Evolutionary conservation across 768 basidiomycete species (phyloP).

Genomic region (Boletus rubropictus): DNA sequence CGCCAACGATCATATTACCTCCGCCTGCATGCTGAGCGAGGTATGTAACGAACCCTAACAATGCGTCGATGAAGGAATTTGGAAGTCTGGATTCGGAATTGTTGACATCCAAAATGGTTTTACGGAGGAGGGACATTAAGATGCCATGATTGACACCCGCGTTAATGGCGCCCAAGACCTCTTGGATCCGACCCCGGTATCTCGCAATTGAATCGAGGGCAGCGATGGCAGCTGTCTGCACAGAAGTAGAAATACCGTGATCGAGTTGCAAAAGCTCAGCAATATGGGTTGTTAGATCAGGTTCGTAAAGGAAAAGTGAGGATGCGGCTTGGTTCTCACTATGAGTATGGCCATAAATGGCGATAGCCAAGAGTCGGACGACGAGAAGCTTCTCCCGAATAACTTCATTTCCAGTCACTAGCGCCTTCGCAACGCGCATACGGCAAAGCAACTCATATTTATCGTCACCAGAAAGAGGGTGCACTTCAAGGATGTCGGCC

Average conservation of each 20-base stretch:
- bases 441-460: constrained; percentile 86
- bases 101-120: constrained; percentile 69
- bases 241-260: constrained; percentile 56
- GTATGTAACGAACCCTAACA: constrained; percentile 82
- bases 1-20: constrained; percentile 91
- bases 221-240: constrained; percentile 81
- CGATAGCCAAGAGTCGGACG: constrained; percentile 79
- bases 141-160: constrained; percentile 96
- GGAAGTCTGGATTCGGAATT: constrained; percentile 60
- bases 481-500: constrained; percentile 60
- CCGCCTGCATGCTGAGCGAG: constrained; percentile 80
- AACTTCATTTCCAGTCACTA: constrained; percentile 50
- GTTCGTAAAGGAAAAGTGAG: constrained; percentile 89
- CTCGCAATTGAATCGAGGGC: constrained; percentile 88
- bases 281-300: constrained; percentile 82
- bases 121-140: constrained; percentile 81
- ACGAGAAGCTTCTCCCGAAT: constrained; percentile 77
- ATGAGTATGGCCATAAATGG: constrained; percentile 87
- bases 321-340: constrained; percentile 72
- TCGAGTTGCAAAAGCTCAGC: constrained; percentile 87
- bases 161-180: constrained; percentile 86
- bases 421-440: constrained; percentile 71
- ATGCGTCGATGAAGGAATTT: constrained; percentile 75
- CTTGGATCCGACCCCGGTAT: constrained; percentile 76
- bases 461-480: constrained; percentile 72